These are phyloP conservation scores for Stevia rebaudiana DNA, from an alignment of 140 eudicot genomes.

Conservation along the genomic window DNA sequence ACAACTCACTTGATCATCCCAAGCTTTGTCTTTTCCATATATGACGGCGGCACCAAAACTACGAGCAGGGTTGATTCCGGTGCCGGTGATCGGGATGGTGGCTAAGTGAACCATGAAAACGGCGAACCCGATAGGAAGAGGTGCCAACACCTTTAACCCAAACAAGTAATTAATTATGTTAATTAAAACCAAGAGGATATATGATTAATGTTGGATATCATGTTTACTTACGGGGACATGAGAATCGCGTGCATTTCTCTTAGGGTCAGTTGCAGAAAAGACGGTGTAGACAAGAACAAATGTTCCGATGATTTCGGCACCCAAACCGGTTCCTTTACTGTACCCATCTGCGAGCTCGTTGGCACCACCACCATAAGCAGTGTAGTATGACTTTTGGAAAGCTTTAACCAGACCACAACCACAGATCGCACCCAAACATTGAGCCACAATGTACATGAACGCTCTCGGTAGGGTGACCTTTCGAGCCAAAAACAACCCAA, in stretches of 20 bases:
- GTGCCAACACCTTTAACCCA: conserved; percentile 55
- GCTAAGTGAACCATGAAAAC: conserved; percentile 92
- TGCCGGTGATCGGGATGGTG: conserved; percentile 80
- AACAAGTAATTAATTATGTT: neutral
- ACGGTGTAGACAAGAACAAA: conserved; percentile 69
- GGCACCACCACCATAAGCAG: conserved; percentile 43
- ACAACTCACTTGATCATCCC: conserved; percentile 64
- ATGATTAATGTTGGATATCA: no score
- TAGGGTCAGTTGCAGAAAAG: conserved; percentile 51
- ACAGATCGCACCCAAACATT: conserved; percentile 47
- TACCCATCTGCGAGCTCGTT: conserved; percentile 40
- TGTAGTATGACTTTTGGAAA: conserved; percentile 40
- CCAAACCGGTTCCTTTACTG: conserved; percentile 43
- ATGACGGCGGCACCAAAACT: conserved; percentile 81
- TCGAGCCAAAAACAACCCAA: conserved; percentile 41
- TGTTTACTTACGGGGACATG: conserved; percentile 70
- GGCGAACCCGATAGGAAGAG: conserved; percentile 82
- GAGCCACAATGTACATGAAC: conserved; percentile 42
- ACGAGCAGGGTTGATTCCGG: conserved; percentile 78
- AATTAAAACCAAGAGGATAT: no score
- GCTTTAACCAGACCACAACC: conserved; percentile 49
- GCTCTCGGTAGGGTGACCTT: conserved; percentile 36
- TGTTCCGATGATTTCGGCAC: conserved; percentile 62
- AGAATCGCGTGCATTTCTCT: conserved; percentile 47
- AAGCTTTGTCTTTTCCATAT: conserved; percentile 50